Percentiles rank a stretch among this genome's conserved stretches.
phyloP scores from a whole-genome alignment of 805 yeast species.

The Yarrowia sp. region DNA sequence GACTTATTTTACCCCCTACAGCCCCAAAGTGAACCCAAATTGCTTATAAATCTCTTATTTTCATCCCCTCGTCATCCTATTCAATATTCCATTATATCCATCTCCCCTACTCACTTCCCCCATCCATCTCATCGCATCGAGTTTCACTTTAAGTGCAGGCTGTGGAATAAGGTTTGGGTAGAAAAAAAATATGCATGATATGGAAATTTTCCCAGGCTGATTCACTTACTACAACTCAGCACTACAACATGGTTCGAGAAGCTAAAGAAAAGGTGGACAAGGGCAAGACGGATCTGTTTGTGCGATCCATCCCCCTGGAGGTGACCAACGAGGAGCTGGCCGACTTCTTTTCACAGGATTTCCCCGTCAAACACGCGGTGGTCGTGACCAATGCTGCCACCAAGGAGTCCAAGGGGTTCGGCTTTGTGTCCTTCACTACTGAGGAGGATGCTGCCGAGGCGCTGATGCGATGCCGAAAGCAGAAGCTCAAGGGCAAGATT shows the following conservation, averaged over 20 bases:
- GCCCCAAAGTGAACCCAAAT: too few relatives aligned
- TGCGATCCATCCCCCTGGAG: conserved; percentile 75
- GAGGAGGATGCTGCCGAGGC: conserved; percentile 85
- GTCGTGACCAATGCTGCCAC: conserved; percentile 76
- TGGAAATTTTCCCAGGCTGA: conserved; percentile 4
- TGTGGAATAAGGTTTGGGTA: not conserved
- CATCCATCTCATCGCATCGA: too few relatives aligned
- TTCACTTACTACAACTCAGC: not conserved
- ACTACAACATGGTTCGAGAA: not conserved
- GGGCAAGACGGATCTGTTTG: conserved; percentile 53
- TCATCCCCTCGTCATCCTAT: too few relatives aligned
- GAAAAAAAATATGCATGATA: conserved; percentile 17
- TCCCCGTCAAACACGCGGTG: conserved; percentile 93
- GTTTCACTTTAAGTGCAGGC: too few relatives aligned
- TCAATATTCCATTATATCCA: too few relatives aligned
- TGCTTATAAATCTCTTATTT: too few relatives aligned
- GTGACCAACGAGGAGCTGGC: conserved; percentile 81
- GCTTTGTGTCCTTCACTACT: conserved; percentile 83
- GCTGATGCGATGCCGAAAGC: conserved; percentile 60
- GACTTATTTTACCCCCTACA: too few relatives aligned
- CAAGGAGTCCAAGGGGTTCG: conserved; percentile 82
- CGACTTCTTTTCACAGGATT: conserved; percentile 84
- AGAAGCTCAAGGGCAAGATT: conserved; percentile 62
- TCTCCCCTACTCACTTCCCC: too few relatives aligned
- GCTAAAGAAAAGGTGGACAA: not conserved